A percentile compares a stretch with the other conserved stretches of the same genome.
Conservation (phyloP, 176 grass and related monocot genomes). For the Dendrocalamus sinicus region DNA sequence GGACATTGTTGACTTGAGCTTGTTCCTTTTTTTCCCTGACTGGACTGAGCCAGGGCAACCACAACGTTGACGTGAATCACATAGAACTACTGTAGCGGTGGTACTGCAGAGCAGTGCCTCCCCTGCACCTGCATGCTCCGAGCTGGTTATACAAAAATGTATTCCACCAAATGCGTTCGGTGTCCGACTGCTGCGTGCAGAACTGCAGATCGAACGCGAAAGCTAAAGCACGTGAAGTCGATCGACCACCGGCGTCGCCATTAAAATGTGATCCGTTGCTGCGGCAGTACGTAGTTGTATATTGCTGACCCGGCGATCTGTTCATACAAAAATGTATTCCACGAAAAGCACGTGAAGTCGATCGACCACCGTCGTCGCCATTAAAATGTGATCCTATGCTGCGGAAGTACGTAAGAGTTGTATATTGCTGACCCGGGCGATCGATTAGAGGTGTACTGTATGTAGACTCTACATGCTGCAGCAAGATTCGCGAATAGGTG, state of each 20-base stretch:
- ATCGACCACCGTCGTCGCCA: background rate
- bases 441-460: background rate
- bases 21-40: background rate
- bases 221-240: background rate
- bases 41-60: background rate
- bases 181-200: constrained; percentile 19
- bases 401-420: too few relatives aligned
- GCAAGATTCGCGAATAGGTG: background rate
- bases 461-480: background rate
- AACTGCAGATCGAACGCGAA: constrained; percentile 13
- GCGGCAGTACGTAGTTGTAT: too few relatives aligned
- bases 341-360: background rate
- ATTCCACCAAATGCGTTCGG: background rate
- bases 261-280: background rate
- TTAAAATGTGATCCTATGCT: background rate
- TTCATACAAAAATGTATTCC: too few relatives aligned
- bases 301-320: constrained; percentile 20
- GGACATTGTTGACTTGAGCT: background rate
- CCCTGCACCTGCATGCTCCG: background rate
- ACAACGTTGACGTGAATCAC: background rate
- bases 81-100: background rate
- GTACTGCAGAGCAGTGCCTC: background rate
- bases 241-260: background rate
- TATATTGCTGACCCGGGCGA: constrained; percentile 26
- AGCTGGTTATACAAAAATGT: background rate